A percentile compares a stretch with the other conserved stretches of the same genome.
Conservation (phyloP, 1,284 basidiomycete genomes). For the Coniferiporia weirii region DNA sequence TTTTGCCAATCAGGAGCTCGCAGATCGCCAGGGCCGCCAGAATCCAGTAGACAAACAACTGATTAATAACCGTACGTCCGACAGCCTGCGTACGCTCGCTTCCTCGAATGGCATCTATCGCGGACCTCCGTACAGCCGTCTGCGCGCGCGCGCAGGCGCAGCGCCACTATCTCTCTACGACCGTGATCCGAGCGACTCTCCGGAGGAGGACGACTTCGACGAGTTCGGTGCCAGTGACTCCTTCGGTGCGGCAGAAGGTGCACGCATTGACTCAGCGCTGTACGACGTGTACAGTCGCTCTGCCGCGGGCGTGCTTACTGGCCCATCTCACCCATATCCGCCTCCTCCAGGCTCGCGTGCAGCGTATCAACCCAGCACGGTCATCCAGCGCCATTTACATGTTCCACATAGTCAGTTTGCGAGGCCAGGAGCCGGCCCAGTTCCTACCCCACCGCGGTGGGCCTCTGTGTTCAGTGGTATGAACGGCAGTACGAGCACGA, state of each 20-base stretch:
- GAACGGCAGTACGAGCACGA: neutral
- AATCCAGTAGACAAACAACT: constrained; percentile 48
- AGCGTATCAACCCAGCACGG: neutral
- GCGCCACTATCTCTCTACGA: neutral
- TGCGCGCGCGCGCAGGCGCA: neutral
- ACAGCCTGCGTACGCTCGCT: constrained; percentile 51
- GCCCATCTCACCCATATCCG: neutral
- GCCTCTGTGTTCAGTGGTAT: constrained; percentile 1
- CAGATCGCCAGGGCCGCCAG: constrained; percentile 56
- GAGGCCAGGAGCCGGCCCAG: too few species aligned
- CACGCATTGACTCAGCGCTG: constrained; percentile 14
- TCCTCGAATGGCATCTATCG: constrained; percentile 48
- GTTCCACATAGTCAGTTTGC: constrained; percentile 2
- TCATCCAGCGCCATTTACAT: neutral
- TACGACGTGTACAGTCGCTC: constrained; percentile 14
- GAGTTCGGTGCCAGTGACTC: constrained; percentile 1
- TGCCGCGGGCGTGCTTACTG: neutral
- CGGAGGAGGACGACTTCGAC: constrained; percentile 14
- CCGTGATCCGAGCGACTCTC: constrained; percentile 1
- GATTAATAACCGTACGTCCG: constrained; percentile 59
- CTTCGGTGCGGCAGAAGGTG: constrained; percentile 10
- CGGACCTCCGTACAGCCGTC: constrained; percentile 32
- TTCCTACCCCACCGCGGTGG: neutral
- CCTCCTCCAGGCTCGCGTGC: neutral
- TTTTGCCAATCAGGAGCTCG: constrained; percentile 49